Evolutionary conservation across 345 rosid genomes (phyloP), one percentile per base, ranked within the genome.

Genomic region (Populus deltoides): DNA sequence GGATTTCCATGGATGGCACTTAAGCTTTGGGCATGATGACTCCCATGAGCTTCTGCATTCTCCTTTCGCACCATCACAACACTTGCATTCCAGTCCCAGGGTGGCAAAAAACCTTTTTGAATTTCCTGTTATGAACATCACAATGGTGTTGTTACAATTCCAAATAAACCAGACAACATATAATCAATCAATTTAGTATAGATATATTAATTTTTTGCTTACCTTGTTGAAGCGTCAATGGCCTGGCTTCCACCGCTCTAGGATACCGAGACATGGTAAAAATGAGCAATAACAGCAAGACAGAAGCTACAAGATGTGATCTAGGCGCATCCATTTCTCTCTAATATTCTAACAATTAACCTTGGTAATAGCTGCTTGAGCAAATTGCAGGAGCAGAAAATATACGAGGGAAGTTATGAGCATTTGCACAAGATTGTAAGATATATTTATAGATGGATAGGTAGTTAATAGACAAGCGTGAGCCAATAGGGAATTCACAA

Each of bases 1-100:
- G 51, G 24, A 69, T 77, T 84, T 87, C 90, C 90, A 87, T 68
- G 90, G 87, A 74, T 51, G 80, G 53, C 90, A 87, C 71, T 81
- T 73, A 43, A 84, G 85, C 80, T 87, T 85, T 12, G 69, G 43
- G 80, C 87, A 88, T 39, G 86, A 66, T 10, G 77, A 80, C 35
- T 84, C 78, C 88, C 87, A 82, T 39, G 78, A 61, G 55, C 83
- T 78, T 55, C 76, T 77, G 67, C 88, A 88, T 79, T 82, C 83
- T 49, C 78, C 88, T 24, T 66, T 68, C n/a, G 43, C 83, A 27
- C 85, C 87, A 79, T 88, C 85, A 29, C 90, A 88, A n/a, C 90
- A 88, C 78, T 81, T 79, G 87, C 90, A 86, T 17, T 55, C 88
- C 55, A 87, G 63, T 66, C 90, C 90, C 4, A 86, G 67, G 33